Conservation (phyloP, 2,329 filamentous ascomycete species). For the Diaporthe citrichinensis region DNA sequence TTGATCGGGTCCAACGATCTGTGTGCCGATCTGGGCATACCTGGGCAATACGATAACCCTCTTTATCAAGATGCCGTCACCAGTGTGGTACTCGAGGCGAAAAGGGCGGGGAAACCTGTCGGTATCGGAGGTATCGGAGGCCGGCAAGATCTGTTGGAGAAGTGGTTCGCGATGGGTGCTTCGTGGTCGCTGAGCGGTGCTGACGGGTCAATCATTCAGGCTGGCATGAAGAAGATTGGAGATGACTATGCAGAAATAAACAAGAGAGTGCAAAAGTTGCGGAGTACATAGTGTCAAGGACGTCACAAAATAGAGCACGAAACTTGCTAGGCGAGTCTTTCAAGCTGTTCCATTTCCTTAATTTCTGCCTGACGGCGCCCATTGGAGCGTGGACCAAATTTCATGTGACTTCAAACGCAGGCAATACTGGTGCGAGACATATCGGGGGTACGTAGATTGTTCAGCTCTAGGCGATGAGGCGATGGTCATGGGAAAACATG, state of each 20-base stretch:
- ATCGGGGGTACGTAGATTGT: background rate
- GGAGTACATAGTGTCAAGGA: background rate
- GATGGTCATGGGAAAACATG: background rate
- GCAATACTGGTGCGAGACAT: background rate
- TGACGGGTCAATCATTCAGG: conserved; percentile 4
- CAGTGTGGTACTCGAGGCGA: background rate
- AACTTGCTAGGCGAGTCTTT: background rate
- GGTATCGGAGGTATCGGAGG: conserved; percentile 12
- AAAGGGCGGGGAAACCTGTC: background rate
- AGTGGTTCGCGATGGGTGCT: conserved; percentile 17
- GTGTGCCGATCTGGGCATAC: background rate
- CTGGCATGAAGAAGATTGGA: conserved; percentile 11
- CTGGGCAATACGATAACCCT: background rate
- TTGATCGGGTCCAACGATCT: conserved; percentile 5
- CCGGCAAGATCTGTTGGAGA: conserved; percentile 1
- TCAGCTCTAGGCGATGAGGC: background rate
- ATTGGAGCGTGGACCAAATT: too few relatives aligned
- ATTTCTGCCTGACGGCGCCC: background rate
- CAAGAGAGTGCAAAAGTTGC: background rate
- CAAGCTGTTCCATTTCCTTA: background rate
- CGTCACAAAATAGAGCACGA: background rate
- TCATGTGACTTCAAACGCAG: background rate
- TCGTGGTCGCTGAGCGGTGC: conserved; percentile 17
- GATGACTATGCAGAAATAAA: background rate
- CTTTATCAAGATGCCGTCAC: conserved; percentile 11